These are phyloP conservation scores for Leishmania guyanensis DNA, from an alignment of 208 protist species.

Conservation along the genomic window DNA sequence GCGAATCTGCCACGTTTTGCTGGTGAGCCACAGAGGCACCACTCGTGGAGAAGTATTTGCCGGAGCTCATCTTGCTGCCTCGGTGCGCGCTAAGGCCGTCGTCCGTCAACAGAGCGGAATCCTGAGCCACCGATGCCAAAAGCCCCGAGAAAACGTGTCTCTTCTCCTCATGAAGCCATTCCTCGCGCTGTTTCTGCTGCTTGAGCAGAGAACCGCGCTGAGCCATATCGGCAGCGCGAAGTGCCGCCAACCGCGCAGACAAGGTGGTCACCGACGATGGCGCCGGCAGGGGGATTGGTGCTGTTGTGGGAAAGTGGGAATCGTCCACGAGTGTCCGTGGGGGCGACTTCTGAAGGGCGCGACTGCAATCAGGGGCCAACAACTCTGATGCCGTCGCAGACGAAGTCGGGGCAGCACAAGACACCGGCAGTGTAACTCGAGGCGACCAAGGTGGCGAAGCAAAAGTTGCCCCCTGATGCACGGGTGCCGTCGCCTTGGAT, in stretches of 20 bases:
- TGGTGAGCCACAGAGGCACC: not conserved
- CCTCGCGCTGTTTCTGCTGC: not conserved
- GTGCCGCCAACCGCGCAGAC: constrained; percentile 26
- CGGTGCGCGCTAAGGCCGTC: not conserved
- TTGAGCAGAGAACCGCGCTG: constrained; percentile 4
- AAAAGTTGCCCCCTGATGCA: too few species aligned
- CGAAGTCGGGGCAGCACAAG: not conserved
- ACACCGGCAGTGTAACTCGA: not conserved
- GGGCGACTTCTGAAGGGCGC: not conserved
- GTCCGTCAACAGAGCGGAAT: not conserved
- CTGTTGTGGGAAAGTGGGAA: not conserved
- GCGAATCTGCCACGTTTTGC: not conserved
- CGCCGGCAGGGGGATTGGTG: not conserved
- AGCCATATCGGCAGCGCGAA: constrained; percentile 17
- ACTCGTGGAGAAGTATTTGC: not conserved
- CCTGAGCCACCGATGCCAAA: not conserved
- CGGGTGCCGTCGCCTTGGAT: not conserved
- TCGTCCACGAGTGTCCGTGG: not conserved
- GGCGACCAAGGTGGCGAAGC: not conserved
- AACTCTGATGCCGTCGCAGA: not conserved
- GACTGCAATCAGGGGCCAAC: not conserved
- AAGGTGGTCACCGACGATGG: constrained; percentile 16
- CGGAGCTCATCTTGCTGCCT: not conserved
- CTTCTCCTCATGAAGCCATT: not conserved
- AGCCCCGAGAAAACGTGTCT: not conserved